Evolutionary conservation across 2,329 filamentous ascomycete genomes (phyloP).

Genomic region (Sarocladiaceae sp.): DNA sequence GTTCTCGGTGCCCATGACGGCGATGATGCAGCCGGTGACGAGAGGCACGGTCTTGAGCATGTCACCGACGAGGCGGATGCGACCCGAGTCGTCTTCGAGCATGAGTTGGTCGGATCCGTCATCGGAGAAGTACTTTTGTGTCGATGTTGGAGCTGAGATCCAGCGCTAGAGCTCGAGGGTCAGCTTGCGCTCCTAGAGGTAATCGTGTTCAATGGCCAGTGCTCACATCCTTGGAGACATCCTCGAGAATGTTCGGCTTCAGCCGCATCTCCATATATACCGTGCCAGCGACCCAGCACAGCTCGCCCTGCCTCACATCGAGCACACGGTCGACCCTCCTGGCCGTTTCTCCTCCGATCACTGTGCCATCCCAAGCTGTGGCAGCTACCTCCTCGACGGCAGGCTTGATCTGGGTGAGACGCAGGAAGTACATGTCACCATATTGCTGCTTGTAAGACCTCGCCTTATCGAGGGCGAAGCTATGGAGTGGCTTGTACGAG

Average conservation of each 20-base stretch:
- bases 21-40: constrained; percentile 89
- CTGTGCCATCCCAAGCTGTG: constrained; percentile 70
- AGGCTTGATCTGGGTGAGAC: constrained; percentile 81
- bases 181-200: neutral
- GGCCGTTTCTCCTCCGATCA: constrained; percentile 71
- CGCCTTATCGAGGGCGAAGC: constrained; percentile 64
- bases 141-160: constrained; percentile 74
- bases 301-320: constrained; percentile 88
- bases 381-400: constrained; percentile 67
- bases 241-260: constrained; percentile 93
- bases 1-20: constrained; percentile 93
- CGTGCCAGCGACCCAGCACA: constrained; percentile 93
- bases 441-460: constrained; percentile 89
- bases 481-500: constrained; percentile 66
- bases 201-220: constrained; percentile 9
- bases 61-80: constrained; percentile 70
- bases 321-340: constrained; percentile 79
- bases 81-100: constrained; percentile 92
- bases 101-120: constrained; percentile 63
- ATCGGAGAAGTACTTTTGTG: constrained; percentile 67
- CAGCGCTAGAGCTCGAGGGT: constrained; percentile 55
- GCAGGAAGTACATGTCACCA: constrained; percentile 95
- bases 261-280: constrained; percentile 96
- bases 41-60: constrained; percentile 62
- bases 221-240: constrained; percentile 82